phyloP scores from a whole-genome alignment of 305 asterid genomes.

The Nicotiana rustica region DNA sequence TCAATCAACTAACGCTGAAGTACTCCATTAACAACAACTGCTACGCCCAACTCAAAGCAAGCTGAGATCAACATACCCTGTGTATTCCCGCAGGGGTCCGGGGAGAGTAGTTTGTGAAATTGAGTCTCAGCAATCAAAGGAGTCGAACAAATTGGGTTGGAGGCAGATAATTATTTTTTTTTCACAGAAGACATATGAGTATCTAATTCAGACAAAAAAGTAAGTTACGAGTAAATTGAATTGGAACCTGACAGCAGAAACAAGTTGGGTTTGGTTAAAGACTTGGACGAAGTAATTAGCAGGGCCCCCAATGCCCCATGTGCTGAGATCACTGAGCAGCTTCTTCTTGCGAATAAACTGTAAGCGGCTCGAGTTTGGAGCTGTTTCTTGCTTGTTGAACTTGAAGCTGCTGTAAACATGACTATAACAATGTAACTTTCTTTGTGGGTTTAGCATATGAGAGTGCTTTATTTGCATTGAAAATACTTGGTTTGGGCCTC shows the following conservation, averaged over 20 bases:
- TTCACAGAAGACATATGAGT: neutral
- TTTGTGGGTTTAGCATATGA: constrained; percentile 9
- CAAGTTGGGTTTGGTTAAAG: constrained; percentile 47
- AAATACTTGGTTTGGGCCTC: neutral
- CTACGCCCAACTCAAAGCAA: too few species aligned
- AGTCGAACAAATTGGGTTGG: too few species aligned
- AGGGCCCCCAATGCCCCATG: constrained; percentile 64
- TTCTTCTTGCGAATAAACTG: constrained; percentile 42
- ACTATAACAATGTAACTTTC: constrained; percentile 27
- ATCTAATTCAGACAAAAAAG: neutral
- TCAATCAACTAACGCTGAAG: neutral
- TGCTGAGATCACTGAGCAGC: constrained; percentile 47
- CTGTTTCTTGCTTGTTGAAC: neutral
- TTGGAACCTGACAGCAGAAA: constrained; percentile 48
- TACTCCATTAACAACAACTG: too few species aligned
- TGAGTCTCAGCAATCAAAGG: too few species aligned
- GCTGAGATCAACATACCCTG: too few species aligned
- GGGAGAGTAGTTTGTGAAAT: too few species aligned
- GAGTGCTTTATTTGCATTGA: too few species aligned
- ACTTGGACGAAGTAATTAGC: constrained; percentile 53
- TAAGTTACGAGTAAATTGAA: too few species aligned
- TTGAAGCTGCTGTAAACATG: constrained; percentile 30
- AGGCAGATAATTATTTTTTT: too few species aligned
- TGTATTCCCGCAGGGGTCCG: too few species aligned
- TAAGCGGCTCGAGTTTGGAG: constrained; percentile 27